These are phyloP conservation scores for Wickerhamomyces sp. DNA, from an alignment of 1,139 yeast genomes.

Conservation along the genomic window DNA sequence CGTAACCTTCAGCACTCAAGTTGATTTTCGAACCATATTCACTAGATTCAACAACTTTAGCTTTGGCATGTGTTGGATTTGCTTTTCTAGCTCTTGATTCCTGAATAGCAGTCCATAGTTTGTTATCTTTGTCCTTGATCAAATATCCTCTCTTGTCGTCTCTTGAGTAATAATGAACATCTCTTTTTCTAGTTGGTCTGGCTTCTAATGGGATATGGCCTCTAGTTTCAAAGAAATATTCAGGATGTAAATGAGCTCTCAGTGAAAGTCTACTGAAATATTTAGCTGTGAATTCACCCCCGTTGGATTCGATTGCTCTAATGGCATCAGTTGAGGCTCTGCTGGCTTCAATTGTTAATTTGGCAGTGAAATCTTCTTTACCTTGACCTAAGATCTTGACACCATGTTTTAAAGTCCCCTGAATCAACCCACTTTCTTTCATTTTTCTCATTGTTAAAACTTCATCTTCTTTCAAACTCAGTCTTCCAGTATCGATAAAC, in stretches of 20 bases:
- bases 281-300: conserved; percentile 69
- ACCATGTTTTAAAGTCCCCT: conserved; percentile 73
- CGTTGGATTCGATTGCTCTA: conserved; percentile 61
- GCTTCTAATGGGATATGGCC: conserved; percentile 84
- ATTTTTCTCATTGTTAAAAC: conserved; percentile 59
- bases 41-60: conserved; percentile 23
- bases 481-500: conserved; percentile 63
- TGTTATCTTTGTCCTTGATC: conserved; percentile 30
- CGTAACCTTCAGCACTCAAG: conserved; percentile 19
- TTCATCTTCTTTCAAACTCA: conserved; percentile 54
- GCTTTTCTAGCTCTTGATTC: conserved; percentile 23
- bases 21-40: conserved; percentile 19
- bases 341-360: conserved; percentile 70
- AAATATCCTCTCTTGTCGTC: conserved; percentile 75
- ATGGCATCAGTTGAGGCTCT: conserved; percentile 77
- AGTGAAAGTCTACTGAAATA: conserved; percentile 65
- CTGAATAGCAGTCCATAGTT: conserved; percentile 26
- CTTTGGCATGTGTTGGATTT: conserved; percentile 13
- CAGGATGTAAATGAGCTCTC: conserved; percentile 74
- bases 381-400: conserved; percentile 78
- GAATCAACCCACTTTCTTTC: conserved; percentile 63
- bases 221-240: conserved; percentile 56
- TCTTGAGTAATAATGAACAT: conserved; percentile 72
- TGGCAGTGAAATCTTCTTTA: conserved; percentile 45
- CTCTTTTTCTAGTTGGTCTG: conserved; percentile 79